A percentile compares a stretch with the other conserved stretches of the same genome.
Evolutionary conservation across 768 basidiomycete genomes (phyloP).

Genomic region (Podaxis sp.): DNA sequence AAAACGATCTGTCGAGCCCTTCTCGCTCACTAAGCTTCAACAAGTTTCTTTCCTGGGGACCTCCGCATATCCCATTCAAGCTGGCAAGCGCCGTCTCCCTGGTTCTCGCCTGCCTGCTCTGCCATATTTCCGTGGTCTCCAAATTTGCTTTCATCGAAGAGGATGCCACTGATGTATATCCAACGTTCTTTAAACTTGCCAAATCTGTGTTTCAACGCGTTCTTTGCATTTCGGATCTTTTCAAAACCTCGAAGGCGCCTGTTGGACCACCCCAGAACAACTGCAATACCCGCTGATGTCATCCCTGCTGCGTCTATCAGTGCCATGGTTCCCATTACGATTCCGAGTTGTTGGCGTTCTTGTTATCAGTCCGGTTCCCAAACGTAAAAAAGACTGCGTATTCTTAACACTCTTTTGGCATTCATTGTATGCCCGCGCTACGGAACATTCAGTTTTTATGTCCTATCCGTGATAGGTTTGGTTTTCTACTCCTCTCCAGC

Average conservation of each 20-base stretch:
- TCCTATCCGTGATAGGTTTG: neutral
- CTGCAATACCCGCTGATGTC: neutral
- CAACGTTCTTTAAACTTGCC: neutral
- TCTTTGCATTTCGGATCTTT: neutral
- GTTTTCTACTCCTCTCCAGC: neutral
- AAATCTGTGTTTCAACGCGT: neutral
- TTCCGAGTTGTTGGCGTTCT: slow-evolving; percentile 1
- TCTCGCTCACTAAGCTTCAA: neutral
- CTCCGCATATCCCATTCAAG: neutral
- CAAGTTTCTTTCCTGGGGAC: neutral
- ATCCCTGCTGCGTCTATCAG: neutral
- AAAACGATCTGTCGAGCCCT: neutral
- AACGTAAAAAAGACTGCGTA: neutral
- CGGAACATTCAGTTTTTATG: neutral
- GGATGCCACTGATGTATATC: neutral
- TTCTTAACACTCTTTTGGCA: neutral
- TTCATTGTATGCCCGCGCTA: neutral
- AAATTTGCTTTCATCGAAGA: neutral
- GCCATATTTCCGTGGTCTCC: neutral
- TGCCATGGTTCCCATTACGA: neutral
- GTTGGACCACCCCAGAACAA: neutral
- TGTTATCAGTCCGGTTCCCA: neutral
- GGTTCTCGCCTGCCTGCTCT: neutral
- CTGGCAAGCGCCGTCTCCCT: neutral
- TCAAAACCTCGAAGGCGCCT: neutral